These are phyloP conservation scores for Toxoplasma gondii DNA, from an alignment of 169 alveolate species.

Conservation along the genomic window DNA sequence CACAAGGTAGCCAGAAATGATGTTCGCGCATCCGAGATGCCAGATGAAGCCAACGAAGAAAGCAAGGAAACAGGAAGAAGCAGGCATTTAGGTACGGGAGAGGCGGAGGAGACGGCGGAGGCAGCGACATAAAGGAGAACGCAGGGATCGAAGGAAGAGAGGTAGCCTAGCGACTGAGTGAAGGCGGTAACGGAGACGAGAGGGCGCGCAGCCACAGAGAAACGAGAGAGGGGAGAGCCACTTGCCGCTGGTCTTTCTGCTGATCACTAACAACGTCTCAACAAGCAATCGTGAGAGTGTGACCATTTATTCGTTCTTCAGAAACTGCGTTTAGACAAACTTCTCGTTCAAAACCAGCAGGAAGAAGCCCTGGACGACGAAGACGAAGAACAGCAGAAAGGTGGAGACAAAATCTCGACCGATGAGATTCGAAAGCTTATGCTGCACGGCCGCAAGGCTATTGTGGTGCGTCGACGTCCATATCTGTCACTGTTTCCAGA, in stretches of 20 bases:
- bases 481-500: neutral
- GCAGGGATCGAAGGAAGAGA: no score
- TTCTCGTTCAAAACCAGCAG: constrained; percentile 78
- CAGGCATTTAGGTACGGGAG: neutral
- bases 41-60: neutral
- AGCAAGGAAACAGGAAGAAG: neutral
- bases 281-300: no score
- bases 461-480: constrained; percentile 70
- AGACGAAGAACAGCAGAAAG: constrained; percentile 69
- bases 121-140: no score
- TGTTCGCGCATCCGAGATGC: neutral
- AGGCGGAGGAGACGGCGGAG: neutral
- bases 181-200: neutral
- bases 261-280: no score
- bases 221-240: neutral
- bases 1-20: neutral
- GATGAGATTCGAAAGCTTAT: constrained; percentile 84
- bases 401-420: constrained; percentile 79
- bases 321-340: constrained; percentile 82
- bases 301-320: neutral
- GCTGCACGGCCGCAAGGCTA: constrained; percentile 87
- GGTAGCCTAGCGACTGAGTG: neutral
- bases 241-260: neutral
- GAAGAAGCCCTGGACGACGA: constrained; percentile 57
- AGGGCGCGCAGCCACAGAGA: neutral